Base-by-base conservation (phyloP, 768 basidiomycete genomes). In the Cantharellus anzutake region DNA sequence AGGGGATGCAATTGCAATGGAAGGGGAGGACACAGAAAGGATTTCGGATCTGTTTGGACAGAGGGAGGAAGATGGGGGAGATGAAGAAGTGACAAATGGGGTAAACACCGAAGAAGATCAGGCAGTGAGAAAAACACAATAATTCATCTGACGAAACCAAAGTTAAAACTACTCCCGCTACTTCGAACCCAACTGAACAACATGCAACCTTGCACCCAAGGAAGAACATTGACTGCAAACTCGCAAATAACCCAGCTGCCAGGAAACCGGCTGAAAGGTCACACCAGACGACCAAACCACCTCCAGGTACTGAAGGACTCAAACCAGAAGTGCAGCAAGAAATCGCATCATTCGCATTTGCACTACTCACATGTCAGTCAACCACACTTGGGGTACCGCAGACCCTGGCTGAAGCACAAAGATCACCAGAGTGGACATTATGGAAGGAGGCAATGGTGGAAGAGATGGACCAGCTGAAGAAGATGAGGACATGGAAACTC, bases 391-490 rank as follows among this genome's bases (percentile, higher is more conserved):
- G 3, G 1, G 29, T 7, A 4, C 61, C 59, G 4, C 11, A 55
- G 5, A 62, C 48, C 16, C 38, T 42, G 34, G 39, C 40, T 5
- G 51, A 62, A 51, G 61, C 61, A 5, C 51, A 48, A 40, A 40
- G 51, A 1, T 53, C 50, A n/a, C 4, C 39, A 16, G 37, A 60
- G 1, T 2, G 14, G 35, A 37, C 5, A 2, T 2, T 16, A 2
- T 63, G 62, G 62, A 20, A 35, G 35, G 37, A 38, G 11, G 62
- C 60, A 4, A 38, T 51, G 2, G 14, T 39, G 1, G 55, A 14
- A 4, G 62, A 63, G 56, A 52, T 40, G 16, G 48, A 44, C 39
- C 40, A 51, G 5, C 55, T 63, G 48, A 37, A 60, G 3, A n/a
- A 34, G 20, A 41, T 53, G n/a, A 39, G 44, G 4, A 60, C 59